A percentile compares a stretch with the other conserved stretches of the same genome.
phyloP scores from a whole-genome alignment of 768 basidiomycete species.

The Phylloporus sp. region DNA sequence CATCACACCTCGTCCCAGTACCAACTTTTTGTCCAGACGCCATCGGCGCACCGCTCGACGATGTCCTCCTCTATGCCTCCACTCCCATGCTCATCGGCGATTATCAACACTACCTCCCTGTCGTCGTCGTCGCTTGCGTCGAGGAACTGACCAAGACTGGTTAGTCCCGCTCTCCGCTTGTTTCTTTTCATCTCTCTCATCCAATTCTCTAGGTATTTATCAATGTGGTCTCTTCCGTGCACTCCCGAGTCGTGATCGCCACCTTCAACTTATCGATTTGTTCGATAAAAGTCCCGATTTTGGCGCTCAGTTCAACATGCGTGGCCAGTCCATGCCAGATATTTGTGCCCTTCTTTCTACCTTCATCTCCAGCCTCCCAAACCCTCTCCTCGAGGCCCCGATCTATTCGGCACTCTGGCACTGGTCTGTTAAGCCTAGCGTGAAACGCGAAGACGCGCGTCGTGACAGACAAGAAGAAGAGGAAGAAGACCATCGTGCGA shows the following conservation, averaged over 20 bases:
- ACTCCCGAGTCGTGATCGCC: constrained; percentile 38
- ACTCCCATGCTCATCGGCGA: constrained; percentile 34
- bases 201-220: constrained; percentile 35
- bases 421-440: constrained; percentile 43
- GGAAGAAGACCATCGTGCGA: constrained; percentile 29
- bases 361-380: constrained; percentile 46
- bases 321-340: constrained; percentile 38
- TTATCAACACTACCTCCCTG: constrained; percentile 36
- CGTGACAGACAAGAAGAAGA: constrained; percentile 28
- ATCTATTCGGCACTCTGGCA: constrained; percentile 42
- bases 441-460: constrained; percentile 32
- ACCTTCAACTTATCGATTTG: constrained; percentile 35
- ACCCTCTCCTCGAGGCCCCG: constrained; percentile 40
- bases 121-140: constrained; percentile 38
- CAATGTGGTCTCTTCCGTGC: constrained; percentile 41
- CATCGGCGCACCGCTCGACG: constrained; percentile 35
- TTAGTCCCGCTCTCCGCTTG: background rate
- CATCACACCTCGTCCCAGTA: background rate
- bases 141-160: constrained; percentile 48
- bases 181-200: background rate
- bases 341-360: constrained; percentile 44
- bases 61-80: constrained; percentile 32
- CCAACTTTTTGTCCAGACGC: constrained; percentile 23
- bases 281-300: constrained; percentile 34
- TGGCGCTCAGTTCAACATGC: constrained; percentile 26